These are phyloP conservation scores for Escovopsis weberi DNA, from an alignment of 2,329 filamentous ascomycete genomes.

Conservation along the genomic window DNA sequence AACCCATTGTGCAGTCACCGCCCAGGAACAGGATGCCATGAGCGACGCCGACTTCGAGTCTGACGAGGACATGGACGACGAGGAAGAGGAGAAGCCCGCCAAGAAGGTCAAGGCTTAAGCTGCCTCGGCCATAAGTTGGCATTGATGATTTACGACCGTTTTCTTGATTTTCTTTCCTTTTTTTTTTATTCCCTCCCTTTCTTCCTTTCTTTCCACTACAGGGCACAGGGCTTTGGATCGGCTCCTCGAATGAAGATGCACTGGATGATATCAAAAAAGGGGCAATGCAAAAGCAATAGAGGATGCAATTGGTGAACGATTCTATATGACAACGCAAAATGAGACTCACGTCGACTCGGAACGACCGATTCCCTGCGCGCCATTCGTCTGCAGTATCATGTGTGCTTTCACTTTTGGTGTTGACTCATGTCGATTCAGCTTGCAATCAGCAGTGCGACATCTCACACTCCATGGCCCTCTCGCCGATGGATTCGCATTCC, in stretches of 20 bases:
- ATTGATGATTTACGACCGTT: slow-evolving; percentile 2
- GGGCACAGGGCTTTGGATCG: no score
- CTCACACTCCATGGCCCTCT: neutral
- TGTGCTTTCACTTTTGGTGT: no score
- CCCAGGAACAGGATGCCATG: slow-evolving; percentile 53
- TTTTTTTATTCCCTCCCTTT: neutral
- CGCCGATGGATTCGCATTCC: no score
- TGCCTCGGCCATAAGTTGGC: neutral
- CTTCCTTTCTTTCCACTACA: no score
- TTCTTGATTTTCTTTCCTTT: neutral
- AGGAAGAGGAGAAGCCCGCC: slow-evolving; percentile 26
- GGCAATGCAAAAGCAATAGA: slow-evolving; percentile 1
- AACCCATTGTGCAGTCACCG: slow-evolving; percentile 19
- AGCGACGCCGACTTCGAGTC: slow-evolving; percentile 57
- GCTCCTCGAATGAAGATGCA: no score
- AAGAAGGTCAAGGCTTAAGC: slow-evolving; percentile 30
- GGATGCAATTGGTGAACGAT: neutral
- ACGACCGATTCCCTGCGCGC: neutral
- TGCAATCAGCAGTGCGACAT: neutral
- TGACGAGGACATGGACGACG: slow-evolving; percentile 39
- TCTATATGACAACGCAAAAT: neutral
- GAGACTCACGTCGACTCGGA: slow-evolving; percentile 1
- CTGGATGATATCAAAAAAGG: neutral
- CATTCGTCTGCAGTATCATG: neutral
- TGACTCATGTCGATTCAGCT: no score